Percentiles rank a stretch among this genome's conserved stretches.
phyloP scores from a whole-genome alignment of 2,329 filamentous ascomycete genomes.

The Fusarium sp. region DNA sequence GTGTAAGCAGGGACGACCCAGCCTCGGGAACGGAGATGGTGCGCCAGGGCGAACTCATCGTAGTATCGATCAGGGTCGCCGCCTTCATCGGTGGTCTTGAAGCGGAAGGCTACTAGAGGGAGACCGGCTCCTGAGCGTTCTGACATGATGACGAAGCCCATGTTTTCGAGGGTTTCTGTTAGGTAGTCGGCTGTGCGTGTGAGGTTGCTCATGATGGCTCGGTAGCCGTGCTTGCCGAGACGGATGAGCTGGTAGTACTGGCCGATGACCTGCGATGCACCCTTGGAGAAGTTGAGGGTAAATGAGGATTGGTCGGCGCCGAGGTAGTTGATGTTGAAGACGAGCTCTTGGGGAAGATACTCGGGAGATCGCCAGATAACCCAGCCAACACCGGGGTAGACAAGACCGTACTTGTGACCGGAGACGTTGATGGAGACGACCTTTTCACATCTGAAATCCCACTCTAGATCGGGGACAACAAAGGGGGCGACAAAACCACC shows the following conservation, averaged over 20 bases:
- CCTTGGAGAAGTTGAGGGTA: constrained; percentile 97
- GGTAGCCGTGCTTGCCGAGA: constrained; percentile 91
- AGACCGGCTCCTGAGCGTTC: constrained; percentile 81
- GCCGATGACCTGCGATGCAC: constrained; percentile 92
- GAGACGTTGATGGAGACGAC: constrained; percentile 96
- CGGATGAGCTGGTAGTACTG: constrained; percentile 99
- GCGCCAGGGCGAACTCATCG: constrained; percentile 84
- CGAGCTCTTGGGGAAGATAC: constrained; percentile 88
- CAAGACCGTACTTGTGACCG: constrained; percentile 83
- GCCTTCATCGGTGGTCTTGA: constrained; percentile 68
- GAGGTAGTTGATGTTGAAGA: constrained; percentile 99
- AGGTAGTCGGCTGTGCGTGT: constrained; percentile 92
- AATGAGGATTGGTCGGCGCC: constrained; percentile 96
- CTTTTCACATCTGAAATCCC: constrained; percentile 92
- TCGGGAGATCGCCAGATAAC: constrained; percentile 88
- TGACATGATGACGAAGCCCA: constrained; percentile 92
- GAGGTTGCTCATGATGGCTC: constrained; percentile 93
- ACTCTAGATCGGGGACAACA: constrained; percentile 83
- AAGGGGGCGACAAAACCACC: constrained; percentile 96
- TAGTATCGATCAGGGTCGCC: constrained; percentile 68
- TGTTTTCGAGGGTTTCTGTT: constrained; percentile 74
- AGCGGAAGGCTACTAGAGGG: constrained; percentile 89
- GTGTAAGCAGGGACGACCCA: constrained; percentile 98
- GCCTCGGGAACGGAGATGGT: constrained; percentile 85
- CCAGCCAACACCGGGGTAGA: constrained; percentile 96